These are phyloP conservation scores for Mycocentrospora acerina DNA, from an alignment of 2,329 filamentous ascomycete species.

Conservation along the genomic window DNA sequence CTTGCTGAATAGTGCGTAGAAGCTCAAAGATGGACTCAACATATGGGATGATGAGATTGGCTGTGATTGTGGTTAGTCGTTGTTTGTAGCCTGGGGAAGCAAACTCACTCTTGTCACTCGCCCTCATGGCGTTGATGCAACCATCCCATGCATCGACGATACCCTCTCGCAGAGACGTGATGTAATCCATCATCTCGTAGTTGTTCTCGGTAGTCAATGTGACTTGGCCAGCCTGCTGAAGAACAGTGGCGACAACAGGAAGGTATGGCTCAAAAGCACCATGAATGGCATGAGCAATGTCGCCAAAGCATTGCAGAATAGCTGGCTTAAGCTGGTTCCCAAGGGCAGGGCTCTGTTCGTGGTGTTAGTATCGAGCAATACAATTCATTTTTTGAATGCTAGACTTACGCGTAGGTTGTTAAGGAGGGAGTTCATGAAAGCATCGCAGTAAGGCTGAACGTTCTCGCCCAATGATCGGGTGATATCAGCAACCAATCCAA, in stretches of 20 bases:
- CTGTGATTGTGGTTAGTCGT: constrained; percentile 49
- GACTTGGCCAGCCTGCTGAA: constrained; percentile 88
- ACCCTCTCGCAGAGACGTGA: constrained; percentile 89
- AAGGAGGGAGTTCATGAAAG: constrained; percentile 96
- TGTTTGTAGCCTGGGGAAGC: not conserved
- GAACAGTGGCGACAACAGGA: constrained; percentile 85
- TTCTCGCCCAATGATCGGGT: constrained; percentile 86
- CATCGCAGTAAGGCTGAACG: constrained; percentile 92
- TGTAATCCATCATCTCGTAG: constrained; percentile 96
- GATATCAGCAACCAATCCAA: constrained; percentile 95
- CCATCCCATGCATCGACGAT: constrained; percentile 99
- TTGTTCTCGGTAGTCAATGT: constrained; percentile 76
- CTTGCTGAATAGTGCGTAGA: constrained; percentile 75
- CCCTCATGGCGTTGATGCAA: constrained; percentile 91
- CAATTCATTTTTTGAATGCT: not conserved
- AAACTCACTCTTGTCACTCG: constrained; percentile 70
- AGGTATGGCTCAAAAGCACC: constrained; percentile 92
- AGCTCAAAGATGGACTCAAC: constrained; percentile 85
- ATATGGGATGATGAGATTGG: constrained; percentile 71
- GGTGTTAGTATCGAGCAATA: constrained; percentile 1
- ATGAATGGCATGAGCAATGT: constrained; percentile 92
- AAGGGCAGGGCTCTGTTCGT: constrained; percentile 70
- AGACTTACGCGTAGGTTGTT: constrained; percentile 77
- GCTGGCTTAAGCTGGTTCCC: constrained; percentile 97
- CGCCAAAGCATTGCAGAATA: constrained; percentile 96